These are phyloP conservation scores for Dioszegia hungarica DNA, from an alignment of 768 basidiomycete species.

Conservation along the genomic window DNA sequence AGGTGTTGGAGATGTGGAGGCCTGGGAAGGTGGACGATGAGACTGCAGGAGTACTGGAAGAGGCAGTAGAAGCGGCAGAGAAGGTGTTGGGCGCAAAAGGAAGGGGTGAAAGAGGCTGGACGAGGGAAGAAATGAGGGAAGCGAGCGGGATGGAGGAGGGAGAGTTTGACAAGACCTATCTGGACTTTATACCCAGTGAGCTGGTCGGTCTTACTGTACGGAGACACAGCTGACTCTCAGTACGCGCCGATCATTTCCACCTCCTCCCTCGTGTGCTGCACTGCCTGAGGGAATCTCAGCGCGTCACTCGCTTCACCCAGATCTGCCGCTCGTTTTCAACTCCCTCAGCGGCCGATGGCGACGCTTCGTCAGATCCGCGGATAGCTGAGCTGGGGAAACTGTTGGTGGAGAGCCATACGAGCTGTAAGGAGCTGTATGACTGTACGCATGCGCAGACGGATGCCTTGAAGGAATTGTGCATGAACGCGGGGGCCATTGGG, in stretches of 20 bases:
- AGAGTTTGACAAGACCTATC: constrained; percentile 63
- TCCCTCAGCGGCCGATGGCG: neutral
- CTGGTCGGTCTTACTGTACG: neutral
- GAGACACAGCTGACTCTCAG: constrained; percentile 48
- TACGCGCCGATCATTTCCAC: constrained; percentile 75
- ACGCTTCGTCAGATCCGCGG: constrained; percentile 1
- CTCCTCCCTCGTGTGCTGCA: constrained; percentile 77
- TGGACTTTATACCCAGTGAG: constrained; percentile 73
- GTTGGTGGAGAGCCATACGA: constrained; percentile 74
- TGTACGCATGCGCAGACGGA: constrained; percentile 78
- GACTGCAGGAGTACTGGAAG: constrained; percentile 17
- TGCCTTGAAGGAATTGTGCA: constrained; percentile 61
- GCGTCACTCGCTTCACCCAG: constrained; percentile 72
- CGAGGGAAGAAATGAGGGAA: constrained; percentile 67
- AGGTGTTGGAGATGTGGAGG: constrained; percentile 22
- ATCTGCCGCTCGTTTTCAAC: constrained; percentile 54
- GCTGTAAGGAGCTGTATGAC: constrained; percentile 65
- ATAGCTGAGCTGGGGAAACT: constrained; percentile 60
- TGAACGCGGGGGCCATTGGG: constrained; percentile 69
- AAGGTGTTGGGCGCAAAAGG: constrained; percentile 27
- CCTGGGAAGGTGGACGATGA: neutral
- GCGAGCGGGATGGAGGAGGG: constrained; percentile 59
- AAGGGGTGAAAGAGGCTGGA: constrained; percentile 59
- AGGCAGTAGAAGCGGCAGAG: constrained; percentile 55
- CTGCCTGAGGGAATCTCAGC: constrained; percentile 71